Conservation (phyloP, 2,329 filamentous ascomycete genomes). For the Cadophora sp. region DNA sequence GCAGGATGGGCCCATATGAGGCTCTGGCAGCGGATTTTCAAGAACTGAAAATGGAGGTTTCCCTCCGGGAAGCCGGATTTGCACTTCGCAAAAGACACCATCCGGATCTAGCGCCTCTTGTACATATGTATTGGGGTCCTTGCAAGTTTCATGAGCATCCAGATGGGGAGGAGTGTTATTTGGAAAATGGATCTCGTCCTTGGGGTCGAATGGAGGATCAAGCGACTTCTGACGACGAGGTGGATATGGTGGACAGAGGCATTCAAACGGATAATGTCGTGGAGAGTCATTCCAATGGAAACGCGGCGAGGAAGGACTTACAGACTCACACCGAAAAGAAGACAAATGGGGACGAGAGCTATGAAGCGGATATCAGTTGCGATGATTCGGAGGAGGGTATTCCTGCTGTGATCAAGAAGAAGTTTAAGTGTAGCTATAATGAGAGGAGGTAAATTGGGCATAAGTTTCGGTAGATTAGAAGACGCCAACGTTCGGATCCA, state of each 20-base stretch:
- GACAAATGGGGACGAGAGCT: too few relatives aligned
- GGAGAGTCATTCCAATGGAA: neutral
- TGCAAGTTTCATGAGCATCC: constrained; percentile 8
- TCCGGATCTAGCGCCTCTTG: neutral
- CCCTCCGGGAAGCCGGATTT: too few relatives aligned
- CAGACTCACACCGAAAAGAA: too few relatives aligned
- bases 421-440: neutral
- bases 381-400: neutral
- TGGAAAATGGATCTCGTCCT: neutral
- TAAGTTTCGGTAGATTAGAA: neutral
- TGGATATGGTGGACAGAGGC: neutral
- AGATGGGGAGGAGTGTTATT: neutral
- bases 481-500: too few relatives aligned
- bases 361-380: neutral
- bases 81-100: neutral
- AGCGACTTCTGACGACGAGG: neutral
- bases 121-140: neutral
- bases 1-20: too few relatives aligned
- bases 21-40: neutral
- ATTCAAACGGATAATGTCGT: neutral
- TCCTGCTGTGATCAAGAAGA: neutral
- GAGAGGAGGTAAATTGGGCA: neutral
- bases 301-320: neutral
- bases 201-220: neutral
- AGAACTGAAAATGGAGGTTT: neutral